A percentile compares a stretch with the other conserved stretches of the same genome.
These are phyloP conservation scores for Auricularia cornea DNA, from an alignment of 768 basidiomycete species.

Conservation along the genomic window DNA sequence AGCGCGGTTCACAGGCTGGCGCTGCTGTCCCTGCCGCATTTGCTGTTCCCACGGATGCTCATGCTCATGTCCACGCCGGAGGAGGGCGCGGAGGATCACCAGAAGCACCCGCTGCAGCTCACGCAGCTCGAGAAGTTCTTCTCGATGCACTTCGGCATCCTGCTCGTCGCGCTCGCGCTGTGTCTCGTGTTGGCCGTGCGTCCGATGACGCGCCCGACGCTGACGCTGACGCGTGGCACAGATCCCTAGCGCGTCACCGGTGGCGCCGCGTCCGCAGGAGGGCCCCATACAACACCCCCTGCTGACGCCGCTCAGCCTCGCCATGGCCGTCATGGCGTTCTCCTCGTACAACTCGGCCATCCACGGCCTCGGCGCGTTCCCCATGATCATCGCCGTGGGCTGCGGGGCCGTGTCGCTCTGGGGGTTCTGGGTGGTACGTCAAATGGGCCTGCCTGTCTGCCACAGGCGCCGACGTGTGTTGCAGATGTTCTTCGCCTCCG, in stretches of 20 bases:
- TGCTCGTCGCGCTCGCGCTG: slow-evolving; percentile 46
- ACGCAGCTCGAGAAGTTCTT: slow-evolving; percentile 66
- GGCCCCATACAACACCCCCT: slow-evolving; percentile 44
- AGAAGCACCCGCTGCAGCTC: slow-evolving; percentile 30
- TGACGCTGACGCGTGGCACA: slow-evolving; percentile 10
- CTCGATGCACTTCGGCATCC: slow-evolving; percentile 54
- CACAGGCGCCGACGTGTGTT: neutral
- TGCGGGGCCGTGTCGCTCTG: slow-evolving; percentile 48
- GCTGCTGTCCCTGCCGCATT: slow-evolving; percentile 29
- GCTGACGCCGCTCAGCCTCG: slow-evolving; percentile 49
- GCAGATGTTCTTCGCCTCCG: slow-evolving; percentile 25
- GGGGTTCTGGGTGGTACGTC: slow-evolving; percentile 65
- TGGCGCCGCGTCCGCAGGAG: slow-evolving; percentile 17
- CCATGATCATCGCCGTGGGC: slow-evolving; percentile 41
- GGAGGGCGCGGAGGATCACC: slow-evolving; percentile 18
- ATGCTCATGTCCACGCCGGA: slow-evolving; percentile 53
- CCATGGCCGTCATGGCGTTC: slow-evolving; percentile 47
- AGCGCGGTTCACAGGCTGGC: slow-evolving; percentile 21
- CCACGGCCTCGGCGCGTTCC: slow-evolving; percentile 41
- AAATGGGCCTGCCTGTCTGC: neutral
- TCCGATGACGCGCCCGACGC: slow-evolving; percentile 3
- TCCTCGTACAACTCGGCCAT: slow-evolving; percentile 54
- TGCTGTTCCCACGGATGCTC: slow-evolving; percentile 54
- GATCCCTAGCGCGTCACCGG: slow-evolving; percentile 38
- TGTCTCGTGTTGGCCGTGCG: slow-evolving; percentile 53